phyloP scores from a whole-genome alignment of 805 yeast species.

The Candida wancherniae region DNA sequence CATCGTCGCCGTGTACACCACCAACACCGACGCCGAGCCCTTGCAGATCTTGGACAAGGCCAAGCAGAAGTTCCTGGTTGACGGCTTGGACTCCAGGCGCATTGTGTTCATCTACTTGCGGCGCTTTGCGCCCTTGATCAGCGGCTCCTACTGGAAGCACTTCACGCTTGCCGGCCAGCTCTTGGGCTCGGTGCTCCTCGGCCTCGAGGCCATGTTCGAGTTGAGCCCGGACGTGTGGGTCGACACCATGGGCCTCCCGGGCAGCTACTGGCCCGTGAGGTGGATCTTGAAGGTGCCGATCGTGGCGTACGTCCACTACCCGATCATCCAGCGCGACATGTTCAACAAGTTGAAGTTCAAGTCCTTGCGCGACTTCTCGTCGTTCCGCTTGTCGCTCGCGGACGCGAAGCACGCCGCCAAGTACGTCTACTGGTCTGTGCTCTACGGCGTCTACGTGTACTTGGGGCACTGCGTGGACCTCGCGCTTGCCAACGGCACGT shows the following conservation, averaged over 20 bases:
- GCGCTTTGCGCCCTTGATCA: constrained; percentile 53
- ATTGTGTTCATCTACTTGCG: constrained; percentile 60
- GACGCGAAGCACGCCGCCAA: constrained; percentile 31
- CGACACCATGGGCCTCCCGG: constrained; percentile 94
- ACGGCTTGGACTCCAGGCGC: constrained; percentile 41
- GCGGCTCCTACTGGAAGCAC: constrained; percentile 66
- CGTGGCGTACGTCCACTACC: constrained; percentile 89
- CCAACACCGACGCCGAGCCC: constrained; percentile 50
- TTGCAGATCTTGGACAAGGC: constrained; percentile 50
- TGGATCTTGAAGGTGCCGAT: constrained; percentile 65
- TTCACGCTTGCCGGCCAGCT: constrained; percentile 88
- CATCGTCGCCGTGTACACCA: constrained; percentile 69
- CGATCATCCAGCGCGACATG: constrained; percentile 88
- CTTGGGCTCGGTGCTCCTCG: constrained; percentile 65
- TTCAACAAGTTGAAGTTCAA: constrained; percentile 48
- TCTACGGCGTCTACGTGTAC: constrained; percentile 59
- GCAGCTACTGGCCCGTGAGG: constrained; percentile 64
- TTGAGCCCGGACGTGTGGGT: constrained; percentile 86
- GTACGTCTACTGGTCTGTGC: constrained; percentile 64
- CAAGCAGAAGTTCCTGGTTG: constrained; percentile 49
- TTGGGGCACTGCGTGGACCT: constrained; percentile 65
- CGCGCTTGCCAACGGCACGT: constrained; percentile 76
- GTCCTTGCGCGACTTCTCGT: constrained; percentile 16
- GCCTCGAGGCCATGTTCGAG: constrained; percentile 63
- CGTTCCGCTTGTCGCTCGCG: constrained; percentile 13